Evolutionary conservation across 768 basidiomycete species (phyloP).

Genomic region (Tricholoma saponaceum): DNA sequence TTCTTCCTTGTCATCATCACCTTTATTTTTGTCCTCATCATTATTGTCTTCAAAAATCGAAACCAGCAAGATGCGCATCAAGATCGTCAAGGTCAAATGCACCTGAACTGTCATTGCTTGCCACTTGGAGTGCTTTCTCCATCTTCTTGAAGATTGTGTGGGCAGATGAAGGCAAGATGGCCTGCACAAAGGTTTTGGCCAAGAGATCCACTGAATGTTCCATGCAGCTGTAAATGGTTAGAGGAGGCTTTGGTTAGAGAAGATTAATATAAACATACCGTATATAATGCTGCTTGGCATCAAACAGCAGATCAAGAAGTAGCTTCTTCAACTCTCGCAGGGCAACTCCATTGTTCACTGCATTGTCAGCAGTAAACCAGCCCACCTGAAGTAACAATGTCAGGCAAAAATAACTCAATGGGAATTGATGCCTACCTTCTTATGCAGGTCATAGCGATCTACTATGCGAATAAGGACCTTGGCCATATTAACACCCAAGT

Average conservation of each 20-base stretch:
- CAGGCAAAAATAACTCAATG: neutral
- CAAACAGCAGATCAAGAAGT: neutral
- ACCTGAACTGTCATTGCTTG: neutral
- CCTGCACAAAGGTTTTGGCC: neutral
- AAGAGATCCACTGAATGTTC: neutral
- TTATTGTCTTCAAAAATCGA: neutral
- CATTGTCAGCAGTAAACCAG: neutral
- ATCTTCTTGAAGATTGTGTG: neutral
- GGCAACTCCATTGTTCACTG: conserved; percentile 8
- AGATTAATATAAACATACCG: neutral
- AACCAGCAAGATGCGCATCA: neutral
- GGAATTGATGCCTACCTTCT: conserved; percentile 10
- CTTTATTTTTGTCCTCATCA: neutral
- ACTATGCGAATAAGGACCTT: neutral
- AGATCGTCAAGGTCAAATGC: neutral
- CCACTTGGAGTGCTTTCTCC: neutral
- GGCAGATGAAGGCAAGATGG: neutral
- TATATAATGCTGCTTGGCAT: neutral
- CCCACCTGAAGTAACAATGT: neutral
- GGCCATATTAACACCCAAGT: conserved; percentile 14
- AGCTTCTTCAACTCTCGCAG: neutral
- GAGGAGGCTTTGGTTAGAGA: neutral
- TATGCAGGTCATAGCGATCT: conserved; percentile 6
- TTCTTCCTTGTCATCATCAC: neutral
- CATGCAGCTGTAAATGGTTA: neutral